Percentiles rank a stretch among this genome's conserved stretches.
Evolutionary conservation across 2,329 filamentous ascomycete species (phyloP).

Genomic region (Zalaria obscura): DNA sequence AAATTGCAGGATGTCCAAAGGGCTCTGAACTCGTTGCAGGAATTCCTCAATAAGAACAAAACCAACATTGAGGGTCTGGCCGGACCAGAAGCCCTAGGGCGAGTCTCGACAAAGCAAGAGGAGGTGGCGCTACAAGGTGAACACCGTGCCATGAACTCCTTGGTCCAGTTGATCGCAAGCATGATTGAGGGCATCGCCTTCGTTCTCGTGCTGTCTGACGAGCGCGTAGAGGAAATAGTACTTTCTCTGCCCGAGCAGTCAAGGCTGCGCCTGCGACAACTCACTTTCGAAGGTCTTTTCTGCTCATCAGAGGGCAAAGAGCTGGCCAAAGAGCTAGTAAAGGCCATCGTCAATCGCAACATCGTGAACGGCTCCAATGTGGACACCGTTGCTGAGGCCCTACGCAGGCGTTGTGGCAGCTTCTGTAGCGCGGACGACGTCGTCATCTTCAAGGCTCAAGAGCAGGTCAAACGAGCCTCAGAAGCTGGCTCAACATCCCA

Average conservation of each 20-base stretch:
- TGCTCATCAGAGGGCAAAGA: constrained; percentile 67
- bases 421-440: constrained; percentile 98
- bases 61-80: constrained; percentile 85
- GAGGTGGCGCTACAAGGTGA: constrained; percentile 88
- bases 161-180: constrained; percentile 73
- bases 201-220: constrained; percentile 85
- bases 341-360: constrained; percentile 94
- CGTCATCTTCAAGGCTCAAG: constrained; percentile 95
- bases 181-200: constrained; percentile 97
- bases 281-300: constrained; percentile 85
- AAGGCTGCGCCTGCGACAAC: constrained; percentile 53
- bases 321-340: constrained; percentile 85
- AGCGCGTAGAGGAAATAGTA: constrained; percentile 80
- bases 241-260: constrained; percentile 56
- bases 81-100: constrained; percentile 74
- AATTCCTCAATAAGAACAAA: constrained; percentile 77
- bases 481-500: constrained; percentile 66
- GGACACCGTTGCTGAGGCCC: constrained; percentile 90
- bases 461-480: constrained; percentile 76
- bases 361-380: constrained; percentile 95
- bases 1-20: constrained; percentile 70
- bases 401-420: constrained; percentile 81
- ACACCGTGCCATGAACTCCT: constrained; percentile 77
- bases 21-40: constrained; percentile 61
- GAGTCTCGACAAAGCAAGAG: constrained; percentile 69